Evolutionary conservation across 1,284 basidiomycete species (phyloP), one percentile per base, ranked within the genome.

Genomic region (Termitomyces sp.): DNA sequence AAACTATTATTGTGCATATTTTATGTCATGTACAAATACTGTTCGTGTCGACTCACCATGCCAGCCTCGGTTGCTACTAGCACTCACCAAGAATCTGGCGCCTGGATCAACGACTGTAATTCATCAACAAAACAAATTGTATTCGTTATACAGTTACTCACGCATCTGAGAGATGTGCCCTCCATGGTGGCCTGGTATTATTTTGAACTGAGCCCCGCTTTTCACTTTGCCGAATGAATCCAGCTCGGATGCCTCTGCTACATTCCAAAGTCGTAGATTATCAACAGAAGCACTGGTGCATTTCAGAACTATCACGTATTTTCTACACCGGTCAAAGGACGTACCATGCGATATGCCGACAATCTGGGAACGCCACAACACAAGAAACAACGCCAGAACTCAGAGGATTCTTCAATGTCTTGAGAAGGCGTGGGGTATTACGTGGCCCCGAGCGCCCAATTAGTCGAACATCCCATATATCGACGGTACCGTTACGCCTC

Each of bases 171-270:
- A 96, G 15, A 98, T 82, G 57, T 87, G 90, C 1, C 94, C 95
- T 30, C 95, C 94, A 71, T 98, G 93, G 72, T 98, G 95, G 0
- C 96, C 96, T 4, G 94, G 90, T 38, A 99, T 92, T 59, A 98
- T 97, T 71, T 94, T 94, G 79, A 98, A 98, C 60, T 89, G 89
- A 17, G 87, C 85, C 7, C 85, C 81, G 61, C 82, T 80, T 67
- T 78, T 84, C 53, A 74, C 72, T 64, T 78, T 82, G 39, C 79
- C 78, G 51, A 65, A 77, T 7, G 75, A 76, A 64, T 90, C 88
- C 7, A 77, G 71, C 64, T 91, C 84, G 50, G 81, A 82, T 42
- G 83, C 82, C 61, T 93, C 89, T 19, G 83, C 81, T 30, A 90
- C 90, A 65, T 98, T 94, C 95, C 95, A 99, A 42, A 99, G 69